Base-by-base conservation (phyloP, 2,329 filamentous ascomycete genomes). In the Pseudogymnoascus sp. region DNA sequence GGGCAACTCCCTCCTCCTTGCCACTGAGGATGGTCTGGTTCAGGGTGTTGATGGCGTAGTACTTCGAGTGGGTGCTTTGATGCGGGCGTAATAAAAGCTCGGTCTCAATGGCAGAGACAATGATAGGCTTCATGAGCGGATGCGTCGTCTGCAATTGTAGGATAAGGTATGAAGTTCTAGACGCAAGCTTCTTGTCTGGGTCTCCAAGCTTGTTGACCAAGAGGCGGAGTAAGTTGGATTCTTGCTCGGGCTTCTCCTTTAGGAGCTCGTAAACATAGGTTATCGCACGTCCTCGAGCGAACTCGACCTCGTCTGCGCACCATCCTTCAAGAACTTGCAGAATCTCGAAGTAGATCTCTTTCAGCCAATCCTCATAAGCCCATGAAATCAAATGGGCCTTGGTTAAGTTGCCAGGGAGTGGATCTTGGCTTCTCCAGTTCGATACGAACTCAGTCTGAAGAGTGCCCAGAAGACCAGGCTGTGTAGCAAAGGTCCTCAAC, bases 171-270 rank as follows among this genome's bases (percentile, higher is more conserved):
- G 94, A 97, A 2, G 93, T 88, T 63, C 92, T 85, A 3, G 94
- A 99, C 1, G 94, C 88, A 68, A 99, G 95, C 75, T 97, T 99
- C 72, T 91, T 91, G 66, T 96, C 91, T 47, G 89, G 90, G 71
- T 99, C 94, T 68, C 95, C 93, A 25, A 99, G 83, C 75, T 99
- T 99, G 78, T 97, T 97, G 67, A 99, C 91, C 62, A 99, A 77
- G 61, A 99, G 78, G 60, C 93, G 86, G 63, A 99, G 78, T 64
- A 99, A 77, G 72, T 99, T 99, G 61, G 93, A 88, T 74, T 99
- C 94, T 71, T 99, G 94, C 74, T 99, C 94, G 0, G 94, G 93
- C 76, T 96, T 99, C 73, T 96, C 92, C 73, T 91, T 94, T 64
- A 99, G 78, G 38, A 99, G 78, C 65, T 93, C 91, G 71, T 87